These are phyloP conservation scores for Fusarium nisikadoi DNA, from an alignment of 2,329 filamentous ascomycete genomes.

Conservation along the genomic window DNA sequence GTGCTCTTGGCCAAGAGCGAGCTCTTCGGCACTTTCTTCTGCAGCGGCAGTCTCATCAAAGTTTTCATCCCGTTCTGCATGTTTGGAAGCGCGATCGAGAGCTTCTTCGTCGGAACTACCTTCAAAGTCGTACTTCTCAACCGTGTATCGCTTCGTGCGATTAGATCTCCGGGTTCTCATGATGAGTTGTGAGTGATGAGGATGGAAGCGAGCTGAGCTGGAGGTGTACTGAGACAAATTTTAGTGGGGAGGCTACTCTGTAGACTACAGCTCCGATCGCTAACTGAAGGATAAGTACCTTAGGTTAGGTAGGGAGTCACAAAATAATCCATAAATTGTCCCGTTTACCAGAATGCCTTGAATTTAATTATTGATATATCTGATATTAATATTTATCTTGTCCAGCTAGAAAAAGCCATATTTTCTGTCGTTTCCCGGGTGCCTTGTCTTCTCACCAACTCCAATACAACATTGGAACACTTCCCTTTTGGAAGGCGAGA, in stretches of 20 bases:
- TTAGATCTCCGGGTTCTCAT: slow-evolving; percentile 54
- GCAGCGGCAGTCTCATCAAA: slow-evolving; percentile 46
- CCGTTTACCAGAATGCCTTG: neutral
- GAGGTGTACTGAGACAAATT: slow-evolving; percentile 13
- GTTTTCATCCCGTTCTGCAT: slow-evolving; percentile 46
- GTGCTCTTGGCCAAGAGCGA: slow-evolving; percentile 33
- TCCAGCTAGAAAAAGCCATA: neutral
- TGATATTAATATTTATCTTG: neutral
- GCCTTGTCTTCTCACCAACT: neutral
- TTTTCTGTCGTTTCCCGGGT: neutral
- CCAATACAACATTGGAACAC: neutral
- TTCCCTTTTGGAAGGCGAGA: neutral
- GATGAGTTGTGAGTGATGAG: slow-evolving; percentile 7
- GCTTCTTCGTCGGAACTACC: slow-evolving; percentile 47
- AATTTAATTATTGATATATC: neutral
- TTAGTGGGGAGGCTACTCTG: slow-evolving; percentile 26
- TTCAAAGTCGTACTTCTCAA: slow-evolving; percentile 51
- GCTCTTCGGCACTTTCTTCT: slow-evolving; percentile 48
- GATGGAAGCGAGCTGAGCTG: slow-evolving; percentile 7
- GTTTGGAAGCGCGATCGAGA: slow-evolving; percentile 36
- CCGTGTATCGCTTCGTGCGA: slow-evolving; percentile 49
- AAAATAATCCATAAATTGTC: accelerated
- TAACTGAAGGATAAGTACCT: no score
- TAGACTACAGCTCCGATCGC: neutral
- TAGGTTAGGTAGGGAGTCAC: neutral